Percentiles rank a stretch among this genome's conserved stretches.
Conservation (phyloP, 1,284 basidiomycete species). For the Neolentinus lepideus region DNA sequence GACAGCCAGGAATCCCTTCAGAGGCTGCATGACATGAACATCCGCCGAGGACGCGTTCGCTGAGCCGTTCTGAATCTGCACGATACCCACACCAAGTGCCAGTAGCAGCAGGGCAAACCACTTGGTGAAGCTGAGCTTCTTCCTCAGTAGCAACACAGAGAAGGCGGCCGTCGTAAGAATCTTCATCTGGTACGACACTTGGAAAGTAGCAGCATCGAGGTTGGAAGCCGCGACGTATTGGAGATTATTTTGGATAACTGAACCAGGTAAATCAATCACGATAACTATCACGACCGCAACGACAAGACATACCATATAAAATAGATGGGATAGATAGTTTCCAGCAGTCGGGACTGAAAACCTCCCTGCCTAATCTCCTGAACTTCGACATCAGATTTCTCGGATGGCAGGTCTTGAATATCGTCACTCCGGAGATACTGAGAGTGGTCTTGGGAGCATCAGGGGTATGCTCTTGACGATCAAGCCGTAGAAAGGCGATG, state of each 20-base stretch:
- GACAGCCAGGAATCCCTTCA: constrained; percentile 62
- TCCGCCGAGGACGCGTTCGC: constrained; percentile 7
- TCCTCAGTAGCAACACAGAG: constrained; percentile 79
- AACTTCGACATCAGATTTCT: constrained; percentile 30
- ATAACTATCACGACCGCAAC: constrained; percentile 7
- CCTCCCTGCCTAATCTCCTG: constrained; percentile 43
- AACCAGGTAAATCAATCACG: not conserved
- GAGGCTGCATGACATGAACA: constrained; percentile 51
- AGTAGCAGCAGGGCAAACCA: constrained; percentile 84
- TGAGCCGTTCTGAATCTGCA: constrained; percentile 69
- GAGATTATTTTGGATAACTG: constrained; percentile 88
- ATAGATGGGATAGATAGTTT: constrained; percentile 95
- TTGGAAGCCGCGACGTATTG: constrained; percentile 93
- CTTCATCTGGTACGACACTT: constrained; percentile 93
- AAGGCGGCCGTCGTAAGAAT: constrained; percentile 94
- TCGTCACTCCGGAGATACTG: constrained; percentile 3
- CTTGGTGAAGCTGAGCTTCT: constrained; percentile 63
- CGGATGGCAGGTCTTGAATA: constrained; percentile 6
- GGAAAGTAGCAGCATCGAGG: constrained; percentile 88
- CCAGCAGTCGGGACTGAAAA: constrained; percentile 87
- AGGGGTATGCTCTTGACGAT: constrained; percentile 1
- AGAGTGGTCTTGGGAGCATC: constrained; percentile 4
- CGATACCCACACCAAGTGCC: constrained; percentile 86
- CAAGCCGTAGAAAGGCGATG: constrained; percentile 41
- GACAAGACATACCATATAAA: constrained; percentile 48